Percentiles rank a stretch among this genome's conserved stretches.
phyloP scores from a whole-genome alignment of 2,329 filamentous ascomycete species.

The Ophiocordyceps camponoti-saundersi region DNA sequence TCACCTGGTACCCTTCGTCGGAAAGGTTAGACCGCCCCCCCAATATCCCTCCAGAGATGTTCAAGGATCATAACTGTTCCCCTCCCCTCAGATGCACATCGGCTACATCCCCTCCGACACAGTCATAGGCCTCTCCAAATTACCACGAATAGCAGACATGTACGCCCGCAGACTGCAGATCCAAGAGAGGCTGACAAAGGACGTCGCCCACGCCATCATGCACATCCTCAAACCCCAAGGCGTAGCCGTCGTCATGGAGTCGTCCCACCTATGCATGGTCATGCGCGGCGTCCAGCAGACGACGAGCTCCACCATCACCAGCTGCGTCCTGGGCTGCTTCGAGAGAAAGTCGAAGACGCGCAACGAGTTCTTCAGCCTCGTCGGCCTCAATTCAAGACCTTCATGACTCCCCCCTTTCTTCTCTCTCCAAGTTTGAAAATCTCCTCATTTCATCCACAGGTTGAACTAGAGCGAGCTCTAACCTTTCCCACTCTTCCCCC shows the following conservation, averaged over 20 bases:
- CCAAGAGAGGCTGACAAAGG: conserved; percentile 89
- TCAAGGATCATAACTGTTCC: background rate
- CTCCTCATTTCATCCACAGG: too few species aligned
- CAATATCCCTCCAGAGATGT: background rate
- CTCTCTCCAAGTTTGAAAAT: too few species aligned
- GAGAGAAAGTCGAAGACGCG: conserved; percentile 82
- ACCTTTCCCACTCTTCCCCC: background rate
- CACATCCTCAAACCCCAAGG: conserved; percentile 88
- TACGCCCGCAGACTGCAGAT: conserved; percentile 87
- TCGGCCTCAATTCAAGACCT: conserved; percentile 34
- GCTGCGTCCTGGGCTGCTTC: conserved; percentile 94
- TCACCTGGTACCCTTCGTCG: conserved; percentile 88
- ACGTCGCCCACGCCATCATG: conserved; percentile 85
- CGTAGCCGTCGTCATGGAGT: conserved; percentile 95
- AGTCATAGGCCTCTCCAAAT: conserved; percentile 88
- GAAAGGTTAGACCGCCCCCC: conserved; percentile 44
- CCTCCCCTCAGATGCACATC: conserved; percentile 68
- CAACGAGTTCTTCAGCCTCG: conserved; percentile 83
- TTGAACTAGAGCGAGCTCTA: too few species aligned
- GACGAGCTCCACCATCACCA: conserved; percentile 73
- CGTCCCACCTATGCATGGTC: conserved; percentile 92
- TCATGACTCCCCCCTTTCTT: background rate
- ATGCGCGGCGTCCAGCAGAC: conserved; percentile 98
- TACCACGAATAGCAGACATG: conserved; percentile 93
- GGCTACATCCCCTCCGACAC: conserved; percentile 87